A percentile compares a stretch with the other conserved stretches of the same genome.
Evolutionary conservation across 1,284 basidiomycete genomes (phyloP).

Genomic region (Pterulicium gracile): DNA sequence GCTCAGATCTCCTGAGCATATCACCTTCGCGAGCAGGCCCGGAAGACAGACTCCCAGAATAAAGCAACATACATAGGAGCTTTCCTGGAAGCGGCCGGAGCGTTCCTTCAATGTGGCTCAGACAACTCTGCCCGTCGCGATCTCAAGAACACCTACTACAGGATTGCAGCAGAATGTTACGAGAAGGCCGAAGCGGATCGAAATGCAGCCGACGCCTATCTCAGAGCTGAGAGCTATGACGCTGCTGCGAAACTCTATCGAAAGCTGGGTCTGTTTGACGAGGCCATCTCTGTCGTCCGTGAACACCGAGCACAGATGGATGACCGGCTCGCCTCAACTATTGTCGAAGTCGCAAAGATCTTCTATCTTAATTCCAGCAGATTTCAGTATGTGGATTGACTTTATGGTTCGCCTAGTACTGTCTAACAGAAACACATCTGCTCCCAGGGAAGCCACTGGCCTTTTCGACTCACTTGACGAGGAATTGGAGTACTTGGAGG

Average conservation of each 20-base stretch:
- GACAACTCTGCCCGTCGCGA: conserved; percentile 15
- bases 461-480: conserved; percentile 45
- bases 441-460: conserved; percentile 30
- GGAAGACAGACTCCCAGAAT: conserved; percentile 23
- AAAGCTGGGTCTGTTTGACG: conserved; percentile 38
- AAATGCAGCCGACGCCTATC: conserved; percentile 36
- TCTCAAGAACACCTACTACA: conserved; percentile 28
- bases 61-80: conserved; percentile 20
- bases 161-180: conserved; percentile 44
- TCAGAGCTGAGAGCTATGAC: conserved; percentile 31
- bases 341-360: conserved; percentile 38
- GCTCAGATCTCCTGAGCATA: conserved; percentile 35
- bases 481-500: conserved; percentile 45
- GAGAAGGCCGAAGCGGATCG: conserved; percentile 26
- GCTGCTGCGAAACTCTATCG: conserved; percentile 36
- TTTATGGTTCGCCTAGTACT: neutral
- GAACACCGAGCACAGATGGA: conserved; percentile 22
- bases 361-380: conserved; percentile 30
- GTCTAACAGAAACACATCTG: conserved; percentile 2
- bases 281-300: conserved; percentile 38
- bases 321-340: conserved; percentile 22
- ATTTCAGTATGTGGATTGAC: conserved; percentile 1
- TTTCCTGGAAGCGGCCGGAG: conserved; percentile 34
- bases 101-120: conserved; percentile 33
- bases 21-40: conserved; percentile 29